Evolutionary conservation across 345 rosid genomes (phyloP).

Genomic region (Arabis hirsuta): DNA sequence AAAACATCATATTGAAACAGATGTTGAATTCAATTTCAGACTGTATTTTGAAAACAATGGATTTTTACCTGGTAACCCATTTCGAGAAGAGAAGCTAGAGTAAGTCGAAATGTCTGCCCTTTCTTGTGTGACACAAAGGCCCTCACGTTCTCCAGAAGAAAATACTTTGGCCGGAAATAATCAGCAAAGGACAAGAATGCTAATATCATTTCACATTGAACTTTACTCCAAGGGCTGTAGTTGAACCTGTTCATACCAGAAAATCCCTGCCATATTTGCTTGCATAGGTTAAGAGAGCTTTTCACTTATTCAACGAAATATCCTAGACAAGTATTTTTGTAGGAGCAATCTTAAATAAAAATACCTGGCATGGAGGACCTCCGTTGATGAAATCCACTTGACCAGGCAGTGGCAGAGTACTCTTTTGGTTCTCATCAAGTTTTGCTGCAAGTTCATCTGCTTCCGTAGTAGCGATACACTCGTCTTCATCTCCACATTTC

Average conservation of each 20-base stretch:
- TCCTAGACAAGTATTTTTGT: not conserved
- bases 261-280: conserved; percentile 66
- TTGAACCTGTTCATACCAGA: conserved; percentile 88
- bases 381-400: conserved; percentile 93
- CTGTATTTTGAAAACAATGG: not conserved
- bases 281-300: not conserved
- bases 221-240: conserved; percentile 77
- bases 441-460: conserved; percentile 57
- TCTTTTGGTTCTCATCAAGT: conserved; percentile 47
- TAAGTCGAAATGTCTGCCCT: conserved; percentile 82
- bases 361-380: conserved; percentile 97
- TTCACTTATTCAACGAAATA: conserved; percentile 1
- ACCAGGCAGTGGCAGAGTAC: conserved; percentile 56
- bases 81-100: conserved; percentile 68
- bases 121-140: conserved; percentile 80
- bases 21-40: not conserved
- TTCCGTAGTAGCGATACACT: conserved; percentile 78
- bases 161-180: conserved; percentile 84
- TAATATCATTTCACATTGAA: conserved; percentile 68
- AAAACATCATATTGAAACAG: conserved; percentile 8
- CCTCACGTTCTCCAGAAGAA: conserved; percentile 90
- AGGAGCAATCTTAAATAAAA: not conserved
- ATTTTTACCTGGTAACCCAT: conserved; percentile 61
- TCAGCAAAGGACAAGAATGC: conserved; percentile 74
- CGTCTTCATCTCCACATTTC: conserved; percentile 74